Conservation (phyloP, 345 rosid species). For the Eucalyptus marginata region DNA sequence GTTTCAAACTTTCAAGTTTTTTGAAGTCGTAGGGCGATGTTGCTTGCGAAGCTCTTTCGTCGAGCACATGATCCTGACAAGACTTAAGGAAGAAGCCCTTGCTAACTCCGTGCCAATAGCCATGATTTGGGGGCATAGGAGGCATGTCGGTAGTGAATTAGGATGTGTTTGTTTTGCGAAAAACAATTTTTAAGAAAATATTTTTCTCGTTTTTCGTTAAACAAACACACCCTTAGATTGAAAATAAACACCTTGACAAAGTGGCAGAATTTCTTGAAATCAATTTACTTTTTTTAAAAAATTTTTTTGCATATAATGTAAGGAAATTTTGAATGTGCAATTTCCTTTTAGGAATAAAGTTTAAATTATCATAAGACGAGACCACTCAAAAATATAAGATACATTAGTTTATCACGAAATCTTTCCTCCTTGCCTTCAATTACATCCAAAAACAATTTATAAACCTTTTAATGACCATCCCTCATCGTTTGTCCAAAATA, state of each 20-base stretch:
- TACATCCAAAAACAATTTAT: not conserved
- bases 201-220: too few relatives aligned
- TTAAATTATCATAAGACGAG: not conserved
- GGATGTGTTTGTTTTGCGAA: too few relatives aligned
- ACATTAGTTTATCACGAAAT: rapidly evolving
- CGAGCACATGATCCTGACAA: not conserved
- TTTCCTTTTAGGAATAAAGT: not conserved
- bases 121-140: not conserved
- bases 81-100: not conserved
- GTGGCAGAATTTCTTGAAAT: not conserved
- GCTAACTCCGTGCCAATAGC: not conserved
- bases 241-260: not conserved
- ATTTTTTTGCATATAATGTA: not conserved
- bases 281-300: not conserved
- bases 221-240: too few relatives aligned
- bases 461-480: not conserved
- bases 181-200: too few relatives aligned
- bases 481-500: not conserved
- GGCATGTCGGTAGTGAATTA: not conserved
- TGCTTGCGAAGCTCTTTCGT: not conserved
- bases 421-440: not conserved
- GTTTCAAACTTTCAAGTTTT: not conserved
- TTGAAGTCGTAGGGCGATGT: not conserved
- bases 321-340: not conserved
- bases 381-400: not conserved